These are phyloP conservation scores for Coemansia interrupta DNA, from an alignment of 192 early-diverging fungal genomes.

Conservation along the genomic window DNA sequence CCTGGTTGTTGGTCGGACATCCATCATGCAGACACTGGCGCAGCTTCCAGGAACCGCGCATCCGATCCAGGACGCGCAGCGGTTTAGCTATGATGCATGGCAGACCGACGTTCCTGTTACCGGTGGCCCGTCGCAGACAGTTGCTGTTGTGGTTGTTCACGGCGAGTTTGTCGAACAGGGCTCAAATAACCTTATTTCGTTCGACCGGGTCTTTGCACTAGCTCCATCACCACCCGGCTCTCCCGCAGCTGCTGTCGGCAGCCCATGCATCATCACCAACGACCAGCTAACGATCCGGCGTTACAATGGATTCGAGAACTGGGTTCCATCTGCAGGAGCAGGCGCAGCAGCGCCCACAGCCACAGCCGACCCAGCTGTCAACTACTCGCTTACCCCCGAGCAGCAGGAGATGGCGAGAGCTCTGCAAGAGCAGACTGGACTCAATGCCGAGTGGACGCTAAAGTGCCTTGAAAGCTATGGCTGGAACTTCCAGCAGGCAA, in stretches of 20 bases:
- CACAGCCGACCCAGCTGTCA: neutral
- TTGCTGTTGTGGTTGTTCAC: slow-evolving; percentile 31
- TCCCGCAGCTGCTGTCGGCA: slow-evolving; percentile 32
- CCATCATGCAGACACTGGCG: slow-evolving; percentile 22
- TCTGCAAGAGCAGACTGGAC: slow-evolving; percentile 36
- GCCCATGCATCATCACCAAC: slow-evolving; percentile 39
- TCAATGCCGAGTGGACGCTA: slow-evolving; percentile 46
- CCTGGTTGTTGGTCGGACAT: slow-evolving; percentile 24
- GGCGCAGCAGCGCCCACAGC: neutral
- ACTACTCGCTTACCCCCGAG: slow-evolving; percentile 21
- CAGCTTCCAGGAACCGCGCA: slow-evolving; percentile 44
- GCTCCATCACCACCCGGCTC: slow-evolving; percentile 36
- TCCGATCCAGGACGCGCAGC: slow-evolving; percentile 41
- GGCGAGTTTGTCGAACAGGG: slow-evolving; percentile 41
- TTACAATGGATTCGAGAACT: slow-evolving; percentile 48
- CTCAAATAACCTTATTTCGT: slow-evolving; percentile 25
- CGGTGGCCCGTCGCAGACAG: slow-evolving; percentile 9
- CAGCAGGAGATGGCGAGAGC: slow-evolving; percentile 49
- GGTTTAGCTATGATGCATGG: slow-evolving; percentile 50
- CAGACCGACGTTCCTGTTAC: slow-evolving; percentile 19
- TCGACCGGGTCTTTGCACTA: slow-evolving; percentile 43
- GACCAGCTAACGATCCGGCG: slow-evolving; percentile 44
- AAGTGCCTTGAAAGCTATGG: slow-evolving; percentile 44
- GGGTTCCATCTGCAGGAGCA: slow-evolving; percentile 8
- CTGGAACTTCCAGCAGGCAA: slow-evolving; percentile 46